These are phyloP conservation scores for Diplodia mutila DNA, from an alignment of 2,329 filamentous ascomycete species.

Conservation along the genomic window DNA sequence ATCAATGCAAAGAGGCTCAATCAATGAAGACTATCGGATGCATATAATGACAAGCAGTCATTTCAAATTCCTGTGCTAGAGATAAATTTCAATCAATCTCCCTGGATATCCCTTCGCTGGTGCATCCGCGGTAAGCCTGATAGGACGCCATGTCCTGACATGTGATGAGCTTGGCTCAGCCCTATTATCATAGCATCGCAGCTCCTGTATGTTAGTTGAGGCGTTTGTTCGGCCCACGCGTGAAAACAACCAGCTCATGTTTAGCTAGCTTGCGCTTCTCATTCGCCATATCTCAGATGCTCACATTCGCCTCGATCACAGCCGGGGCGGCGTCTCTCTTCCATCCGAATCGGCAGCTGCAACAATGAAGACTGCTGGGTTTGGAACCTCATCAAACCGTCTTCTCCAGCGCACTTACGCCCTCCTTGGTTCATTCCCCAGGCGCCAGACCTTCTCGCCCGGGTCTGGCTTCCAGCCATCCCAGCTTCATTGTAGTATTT, in stretches of 20 bases:
- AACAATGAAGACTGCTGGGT: not conserved
- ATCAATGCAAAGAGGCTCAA: not conserved
- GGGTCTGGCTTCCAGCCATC: not conserved
- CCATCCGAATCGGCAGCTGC: not conserved
- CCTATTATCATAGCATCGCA: not conserved
- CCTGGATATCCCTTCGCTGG: not conserved
- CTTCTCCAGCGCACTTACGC: not conserved
- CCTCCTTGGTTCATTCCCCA: not conserved
- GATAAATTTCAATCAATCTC: not conserved
- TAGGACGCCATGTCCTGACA: not conserved
- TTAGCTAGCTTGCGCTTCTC: not conserved
- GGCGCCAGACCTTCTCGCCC: not conserved
- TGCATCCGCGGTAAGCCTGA: not conserved
- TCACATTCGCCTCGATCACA: not conserved
- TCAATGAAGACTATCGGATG: not conserved
- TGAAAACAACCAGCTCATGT: not conserved
- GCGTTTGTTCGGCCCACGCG: not conserved
- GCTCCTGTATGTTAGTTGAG: not conserved
- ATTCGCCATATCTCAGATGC: not conserved
- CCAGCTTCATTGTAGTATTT: not conserved
- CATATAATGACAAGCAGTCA: not conserved
- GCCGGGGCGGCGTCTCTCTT: not conserved
- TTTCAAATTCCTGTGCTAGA: not conserved
- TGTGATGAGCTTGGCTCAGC: not conserved
- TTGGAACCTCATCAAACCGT: not conserved